These are phyloP conservation scores for Cinchona pubescens DNA, from an alignment of 257 asterid genomes.

Conservation along the genomic window DNA sequence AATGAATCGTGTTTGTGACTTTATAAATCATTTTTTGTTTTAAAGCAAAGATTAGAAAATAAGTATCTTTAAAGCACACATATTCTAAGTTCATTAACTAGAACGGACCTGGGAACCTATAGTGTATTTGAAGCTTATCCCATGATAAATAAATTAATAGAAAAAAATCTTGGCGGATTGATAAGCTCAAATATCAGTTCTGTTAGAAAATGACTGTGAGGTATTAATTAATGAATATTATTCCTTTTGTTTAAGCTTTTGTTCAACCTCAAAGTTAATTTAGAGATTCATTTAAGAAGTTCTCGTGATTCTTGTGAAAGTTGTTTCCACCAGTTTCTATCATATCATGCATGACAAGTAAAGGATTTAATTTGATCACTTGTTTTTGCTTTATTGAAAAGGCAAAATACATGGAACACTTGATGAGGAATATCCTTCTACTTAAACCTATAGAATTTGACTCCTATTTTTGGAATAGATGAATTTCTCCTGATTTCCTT, in stretches of 20 bases:
- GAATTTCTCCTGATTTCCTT: too few relatives aligned
- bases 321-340: background rate
- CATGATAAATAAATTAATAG: too few relatives aligned
- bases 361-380: background rate
- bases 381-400: background rate
- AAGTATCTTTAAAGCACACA: too few relatives aligned
- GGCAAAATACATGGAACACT: background rate
- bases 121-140: background rate
- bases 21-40: too few relatives aligned
- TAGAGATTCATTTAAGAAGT: background rate
- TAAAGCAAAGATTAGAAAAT: too few relatives aligned
- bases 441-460: too few relatives aligned
- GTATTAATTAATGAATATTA: background rate
- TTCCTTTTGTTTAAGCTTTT: background rate
- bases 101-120: too few relatives aligned
- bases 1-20: too few relatives aligned
- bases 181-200: background rate
- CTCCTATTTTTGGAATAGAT: too few relatives aligned
- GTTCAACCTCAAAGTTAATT: background rate
- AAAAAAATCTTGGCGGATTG: background rate
- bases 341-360: background rate
- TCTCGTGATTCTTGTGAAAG: background rate
- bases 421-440: too few relatives aligned
- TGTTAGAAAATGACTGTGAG: background rate
- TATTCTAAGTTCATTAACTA: too few relatives aligned